Percentiles rank a stretch among this genome's conserved stretches.
phyloP scores from a whole-genome alignment of 768 basidiomycete species.

The Mycena pura region DNA sequence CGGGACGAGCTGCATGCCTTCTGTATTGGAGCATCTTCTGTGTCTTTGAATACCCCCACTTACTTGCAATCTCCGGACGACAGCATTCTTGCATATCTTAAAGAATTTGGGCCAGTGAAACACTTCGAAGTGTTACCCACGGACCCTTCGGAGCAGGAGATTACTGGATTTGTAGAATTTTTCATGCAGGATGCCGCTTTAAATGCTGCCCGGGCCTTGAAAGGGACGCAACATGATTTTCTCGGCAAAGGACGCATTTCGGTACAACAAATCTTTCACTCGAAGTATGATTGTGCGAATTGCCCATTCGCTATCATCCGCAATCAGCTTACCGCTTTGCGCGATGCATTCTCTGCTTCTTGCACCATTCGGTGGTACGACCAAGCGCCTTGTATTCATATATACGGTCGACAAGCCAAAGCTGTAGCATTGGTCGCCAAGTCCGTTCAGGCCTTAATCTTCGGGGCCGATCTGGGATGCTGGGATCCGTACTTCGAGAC shows the following conservation, averaged over 20 bases:
- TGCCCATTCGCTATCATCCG: conserved; percentile 12
- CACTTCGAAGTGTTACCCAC: conserved; percentile 22
- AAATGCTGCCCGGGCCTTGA: background rate
- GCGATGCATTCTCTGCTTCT: background rate
- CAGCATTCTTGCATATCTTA: background rate
- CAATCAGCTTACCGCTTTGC: conserved; percentile 11
- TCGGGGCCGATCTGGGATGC: conserved; percentile 9
- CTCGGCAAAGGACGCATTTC: conserved; percentile 16
- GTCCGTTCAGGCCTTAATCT: conserved; percentile 13
- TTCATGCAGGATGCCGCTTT: background rate
- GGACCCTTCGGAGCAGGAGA: conserved; percentile 11
- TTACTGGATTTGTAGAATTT: conserved; percentile 20
- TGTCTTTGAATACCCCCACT: conserved; percentile 10
- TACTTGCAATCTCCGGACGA: conserved; percentile 15
- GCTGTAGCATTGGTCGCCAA: background rate
- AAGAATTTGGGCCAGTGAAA: conserved; percentile 4
- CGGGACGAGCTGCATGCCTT: conserved; percentile 4
- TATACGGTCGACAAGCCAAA: conserved; percentile 11
- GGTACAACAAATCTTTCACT: background rate
- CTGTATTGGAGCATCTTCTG: conserved; percentile 14
- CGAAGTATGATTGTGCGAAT: conserved; percentile 12
- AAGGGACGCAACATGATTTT: conserved; percentile 11
- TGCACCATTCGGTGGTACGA: conserved; percentile 7
- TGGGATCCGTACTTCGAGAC: conserved; percentile 25
- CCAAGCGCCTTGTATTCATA: conserved; percentile 9